These are phyloP conservation scores for Lachnellula hyalina DNA, from an alignment of 2,329 filamentous ascomycete species.

Conservation along the genomic window DNA sequence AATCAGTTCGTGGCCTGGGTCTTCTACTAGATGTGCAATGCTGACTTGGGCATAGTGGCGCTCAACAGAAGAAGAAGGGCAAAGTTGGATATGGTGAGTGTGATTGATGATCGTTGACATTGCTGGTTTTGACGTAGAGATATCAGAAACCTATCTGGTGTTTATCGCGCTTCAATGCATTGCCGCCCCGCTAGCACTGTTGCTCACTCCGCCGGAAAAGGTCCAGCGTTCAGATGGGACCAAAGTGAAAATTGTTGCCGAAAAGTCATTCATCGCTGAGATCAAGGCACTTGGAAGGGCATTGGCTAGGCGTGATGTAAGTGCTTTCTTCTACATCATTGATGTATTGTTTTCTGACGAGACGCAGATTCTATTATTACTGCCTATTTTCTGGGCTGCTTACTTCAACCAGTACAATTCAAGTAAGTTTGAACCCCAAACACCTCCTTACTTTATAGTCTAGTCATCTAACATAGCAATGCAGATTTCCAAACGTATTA, in stretches of 20 bases:
- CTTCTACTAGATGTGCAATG: slow-evolving; percentile 1
- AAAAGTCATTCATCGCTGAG: slow-evolving; percentile 52
- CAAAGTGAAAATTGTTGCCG: slow-evolving; percentile 46
- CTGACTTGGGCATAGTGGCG: not conserved
- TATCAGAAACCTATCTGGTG: slow-evolving; percentile 51
- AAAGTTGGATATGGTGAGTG: not conserved
- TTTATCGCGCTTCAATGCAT: slow-evolving; percentile 65
- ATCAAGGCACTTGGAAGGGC: slow-evolving; percentile 30
- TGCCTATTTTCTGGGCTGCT: slow-evolving; percentile 34
- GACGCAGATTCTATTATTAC: slow-evolving; percentile 32
- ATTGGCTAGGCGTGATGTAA: slow-evolving; percentile 35
- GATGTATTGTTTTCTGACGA: slow-evolving; percentile 5
- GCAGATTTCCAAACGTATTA: slow-evolving; percentile 37
- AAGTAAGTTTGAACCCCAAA: slow-evolving; percentile 26
- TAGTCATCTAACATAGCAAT: not conserved
- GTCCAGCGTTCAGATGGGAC: slow-evolving; percentile 60
- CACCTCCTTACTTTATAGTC: not conserved
- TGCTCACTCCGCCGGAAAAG: slow-evolving; percentile 53
- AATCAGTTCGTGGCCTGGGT: slow-evolving; percentile 40
- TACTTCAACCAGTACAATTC: slow-evolving; percentile 36
- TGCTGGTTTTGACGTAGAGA: not conserved
- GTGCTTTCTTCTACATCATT: not conserved
- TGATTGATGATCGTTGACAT: not conserved
- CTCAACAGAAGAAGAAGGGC: not conserved
- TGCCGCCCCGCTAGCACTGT: slow-evolving; percentile 55